Percentiles rank a stretch among this genome's conserved stretches.
phyloP scores from a whole-genome alignment of 257 asterid genomes.

The Jacaranda copaia region DNA sequence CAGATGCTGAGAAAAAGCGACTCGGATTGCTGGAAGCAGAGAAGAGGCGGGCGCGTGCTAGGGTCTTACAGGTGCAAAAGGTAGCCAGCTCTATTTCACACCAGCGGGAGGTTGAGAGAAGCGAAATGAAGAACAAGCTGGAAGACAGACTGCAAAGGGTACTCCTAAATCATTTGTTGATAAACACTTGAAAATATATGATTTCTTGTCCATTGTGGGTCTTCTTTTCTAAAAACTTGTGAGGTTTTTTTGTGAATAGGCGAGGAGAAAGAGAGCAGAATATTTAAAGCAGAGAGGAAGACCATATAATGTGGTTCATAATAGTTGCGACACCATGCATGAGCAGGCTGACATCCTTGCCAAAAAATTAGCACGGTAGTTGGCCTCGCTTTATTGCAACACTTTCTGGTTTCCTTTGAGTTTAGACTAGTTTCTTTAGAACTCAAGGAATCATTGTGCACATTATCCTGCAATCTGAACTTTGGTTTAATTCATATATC shows the following conservation, averaged over 20 bases:
- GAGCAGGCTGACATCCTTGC: slow-evolving; percentile 78
- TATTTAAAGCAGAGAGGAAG: slow-evolving; percentile 87
- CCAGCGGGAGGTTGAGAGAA: slow-evolving; percentile 83
- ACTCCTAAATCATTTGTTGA: slow-evolving; percentile 14
- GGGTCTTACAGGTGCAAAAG: slow-evolving; percentile 74
- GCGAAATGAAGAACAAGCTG: slow-evolving; percentile 75
- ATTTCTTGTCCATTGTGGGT: slow-evolving; percentile 3
- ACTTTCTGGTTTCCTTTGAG: neutral
- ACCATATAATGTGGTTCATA: slow-evolving; percentile 40
- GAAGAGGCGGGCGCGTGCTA: slow-evolving; percentile 78
- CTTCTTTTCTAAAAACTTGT: slow-evolving; percentile 18
- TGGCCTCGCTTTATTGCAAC: neutral
- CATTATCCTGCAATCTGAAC: slow-evolving; percentile 26
- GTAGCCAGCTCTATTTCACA: slow-evolving; percentile 69
- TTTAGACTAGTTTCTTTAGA: neutral
- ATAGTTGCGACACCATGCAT: slow-evolving; percentile 58
- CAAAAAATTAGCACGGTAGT: slow-evolving; percentile 76
- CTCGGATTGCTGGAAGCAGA: slow-evolving; percentile 87
- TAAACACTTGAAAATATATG: neutral
- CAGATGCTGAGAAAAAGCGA: slow-evolving; percentile 89
- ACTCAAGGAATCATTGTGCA: neutral
- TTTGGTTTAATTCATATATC: neutral
- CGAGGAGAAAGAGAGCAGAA: slow-evolving; percentile 87
- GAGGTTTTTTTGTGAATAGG: slow-evolving; percentile 53
- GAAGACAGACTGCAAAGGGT: slow-evolving; percentile 89